A percentile compares a stretch with the other conserved stretches of the same genome.
Evolutionary conservation across 495 filamentous ascomycete species (phyloP).

Genomic region (Penicillium cataractarum): DNA sequence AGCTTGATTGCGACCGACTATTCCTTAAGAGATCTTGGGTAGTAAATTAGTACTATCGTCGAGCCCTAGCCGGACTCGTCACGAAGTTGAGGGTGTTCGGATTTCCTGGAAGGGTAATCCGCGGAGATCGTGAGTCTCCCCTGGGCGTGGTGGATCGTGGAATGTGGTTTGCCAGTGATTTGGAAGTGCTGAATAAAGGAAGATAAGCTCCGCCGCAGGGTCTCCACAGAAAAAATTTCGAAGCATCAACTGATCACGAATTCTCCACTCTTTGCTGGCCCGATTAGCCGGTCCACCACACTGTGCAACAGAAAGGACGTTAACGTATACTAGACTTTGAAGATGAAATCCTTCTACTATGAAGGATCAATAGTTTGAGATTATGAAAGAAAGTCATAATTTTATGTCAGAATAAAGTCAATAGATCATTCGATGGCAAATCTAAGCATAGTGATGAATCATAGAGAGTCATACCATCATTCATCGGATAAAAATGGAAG

Average conservation of each 20-base stretch:
- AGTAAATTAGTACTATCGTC: background rate
- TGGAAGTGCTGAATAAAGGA: conserved; percentile 16
- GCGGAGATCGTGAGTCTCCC: conserved; percentile 34
- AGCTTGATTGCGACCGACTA: background rate
- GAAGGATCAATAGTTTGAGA: too few species aligned
- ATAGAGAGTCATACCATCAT: background rate
- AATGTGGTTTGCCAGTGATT: conserved; percentile 9
- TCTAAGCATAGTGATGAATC: background rate
- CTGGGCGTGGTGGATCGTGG: conserved; percentile 26
- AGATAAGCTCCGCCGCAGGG: conserved; percentile 33
- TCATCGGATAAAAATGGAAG: background rate
- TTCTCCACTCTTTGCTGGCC: conserved; percentile 20
- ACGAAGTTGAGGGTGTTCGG: conserved; percentile 31
- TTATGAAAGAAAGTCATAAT: too few species aligned
- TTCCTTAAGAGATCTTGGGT: background rate
- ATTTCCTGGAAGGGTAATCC: conserved; percentile 35
- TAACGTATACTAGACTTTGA: background rate
- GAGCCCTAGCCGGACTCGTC: background rate
- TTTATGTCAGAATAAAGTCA: background rate
- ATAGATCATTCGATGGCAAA: background rate
- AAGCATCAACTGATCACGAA: conserved; percentile 37
- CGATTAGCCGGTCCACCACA: conserved; percentile 19
- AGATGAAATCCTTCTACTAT: too few species aligned
- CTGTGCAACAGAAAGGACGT: background rate
- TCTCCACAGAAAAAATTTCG: conserved; percentile 38